Base-by-base conservation (phyloP, 108 stramenopile genomes). In the Fragilaria crotonensis region DNA sequence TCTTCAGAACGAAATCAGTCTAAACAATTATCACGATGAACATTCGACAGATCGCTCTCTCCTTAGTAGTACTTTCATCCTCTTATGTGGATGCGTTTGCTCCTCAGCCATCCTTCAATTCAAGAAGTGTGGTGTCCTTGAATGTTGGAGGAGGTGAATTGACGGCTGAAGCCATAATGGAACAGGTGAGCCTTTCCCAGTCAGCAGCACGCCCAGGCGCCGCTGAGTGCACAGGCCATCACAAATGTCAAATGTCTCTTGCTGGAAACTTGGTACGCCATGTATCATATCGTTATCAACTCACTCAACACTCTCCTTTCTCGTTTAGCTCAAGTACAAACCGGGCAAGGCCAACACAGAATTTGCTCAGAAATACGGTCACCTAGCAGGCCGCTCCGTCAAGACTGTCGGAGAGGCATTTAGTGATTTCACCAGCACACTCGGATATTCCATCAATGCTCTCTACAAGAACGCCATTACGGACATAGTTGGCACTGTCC, bases 381-480 rank as follows among this genome's bases (percentile, higher is more conserved):
- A 89, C 59, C 79, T 94, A 26, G 89, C 86, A 9, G 91, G 91
- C 4, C 70, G 68, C 7, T 30, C 89, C 44, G 54, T 94, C 55
- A 78, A 77, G 53, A 96, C 93, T 9, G 95, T 93, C 9, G 90
- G 85, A 11, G 91, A 94, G 62, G 80, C 95, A 31, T 92, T 94
- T 69, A 73, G 85, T 25, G 76, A 78, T 33, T 96, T 96, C 64
- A 88, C 89, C 51, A 70, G 75, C 25, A 60, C 77, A n/a, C 72
- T 91, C 14, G 90, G 92, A 11, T 78, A 62, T 36, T 71, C 87
- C 22, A 71, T 96, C 57, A 87, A 93, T 60, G 85, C 93, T 25
- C 79, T 94, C 47, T 94, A 91, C 87, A 93, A 95, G 62, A 91
- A 87, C 22, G 78, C 88, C 61, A 81, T 93, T 54, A 92, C 92